Percentiles rank a stretch among this genome's conserved stretches.
Evolutionary conservation across 2,329 filamentous ascomycete species (phyloP).

Genomic region (Sarocladium kiliense): DNA sequence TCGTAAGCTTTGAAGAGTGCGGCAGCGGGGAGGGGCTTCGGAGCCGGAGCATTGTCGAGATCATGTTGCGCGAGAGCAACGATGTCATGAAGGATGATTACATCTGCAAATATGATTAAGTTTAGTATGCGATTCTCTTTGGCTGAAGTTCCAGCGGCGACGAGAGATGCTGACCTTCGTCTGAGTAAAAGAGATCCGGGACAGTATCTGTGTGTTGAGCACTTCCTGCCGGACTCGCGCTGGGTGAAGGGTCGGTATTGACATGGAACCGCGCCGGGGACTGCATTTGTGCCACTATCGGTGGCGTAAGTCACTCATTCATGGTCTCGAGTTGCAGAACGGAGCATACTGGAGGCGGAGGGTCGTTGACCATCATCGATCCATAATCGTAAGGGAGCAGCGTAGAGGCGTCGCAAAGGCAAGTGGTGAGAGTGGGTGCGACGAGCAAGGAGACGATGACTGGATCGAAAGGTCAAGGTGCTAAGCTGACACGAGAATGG

Average conservation of each 20-base stretch:
- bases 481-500: too few relatives aligned
- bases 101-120: slow-evolving; percentile 50
- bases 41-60: slow-evolving; percentile 49
- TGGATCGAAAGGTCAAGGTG: too few relatives aligned
- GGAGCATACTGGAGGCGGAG: slow-evolving; percentile 1
- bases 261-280: slow-evolving; percentile 2
- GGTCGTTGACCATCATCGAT: slow-evolving; percentile 1
- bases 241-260: slow-evolving; percentile 1
- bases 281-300: slow-evolving; percentile 7
- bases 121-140: too few relatives aligned
- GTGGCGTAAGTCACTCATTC: background rate
- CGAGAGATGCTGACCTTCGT: slow-evolving; percentile 44
- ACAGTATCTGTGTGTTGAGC: background rate
- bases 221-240: background rate
- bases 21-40: slow-evolving; percentile 63
- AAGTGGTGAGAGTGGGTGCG: background rate
- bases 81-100: slow-evolving; percentile 72
- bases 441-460: background rate
- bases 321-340: background rate
- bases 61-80: slow-evolving; percentile 66
- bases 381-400: slow-evolving; percentile 1
- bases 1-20: slow-evolving; percentile 82
- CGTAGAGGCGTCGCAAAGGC: background rate
- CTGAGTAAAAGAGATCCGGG: slow-evolving; percentile 48
- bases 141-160: too few relatives aligned